Percentiles rank a stretch among this genome's conserved stretches.
phyloP scores from a whole-genome alignment of 2,329 filamentous ascomycete species.

The Phyllosticta ampelicida region DNA sequence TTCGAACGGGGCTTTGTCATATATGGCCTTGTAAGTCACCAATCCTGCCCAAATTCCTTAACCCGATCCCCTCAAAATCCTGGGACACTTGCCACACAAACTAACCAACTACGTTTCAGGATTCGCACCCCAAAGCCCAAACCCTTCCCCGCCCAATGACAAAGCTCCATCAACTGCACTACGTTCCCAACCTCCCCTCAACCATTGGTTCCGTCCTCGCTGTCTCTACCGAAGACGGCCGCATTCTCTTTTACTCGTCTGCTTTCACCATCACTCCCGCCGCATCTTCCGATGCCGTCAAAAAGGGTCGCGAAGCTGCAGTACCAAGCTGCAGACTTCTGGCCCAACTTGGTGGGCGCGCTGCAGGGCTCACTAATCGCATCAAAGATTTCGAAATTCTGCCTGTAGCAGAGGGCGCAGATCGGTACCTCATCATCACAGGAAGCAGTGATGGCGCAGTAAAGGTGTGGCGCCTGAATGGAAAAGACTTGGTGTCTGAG shows the following conservation, averaged over 20 bases:
- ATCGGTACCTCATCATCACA: slow-evolving; percentile 49
- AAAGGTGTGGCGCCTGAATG: slow-evolving; percentile 59
- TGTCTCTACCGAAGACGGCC: slow-evolving; percentile 82
- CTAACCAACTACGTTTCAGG: slow-evolving; percentile 26
- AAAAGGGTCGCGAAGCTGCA: slow-evolving; percentile 37
- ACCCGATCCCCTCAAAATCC: background rate
- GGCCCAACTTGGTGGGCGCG: slow-evolving; percentile 68
- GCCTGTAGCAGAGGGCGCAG: slow-evolving; percentile 28
- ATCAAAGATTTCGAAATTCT: slow-evolving; percentile 83
- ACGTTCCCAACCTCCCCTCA: slow-evolving; percentile 42
- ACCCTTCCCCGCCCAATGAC: slow-evolving; percentile 56
- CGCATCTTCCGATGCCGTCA: slow-evolving; percentile 21
- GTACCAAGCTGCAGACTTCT: slow-evolving; percentile 51
- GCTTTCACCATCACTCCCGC: slow-evolving; percentile 33
- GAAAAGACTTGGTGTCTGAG: slow-evolving; percentile 16
- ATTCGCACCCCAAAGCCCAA: slow-evolving; percentile 69
- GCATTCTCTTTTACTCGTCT: slow-evolving; percentile 74
- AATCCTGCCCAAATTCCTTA: background rate
- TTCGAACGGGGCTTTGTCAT: slow-evolving; percentile 80
- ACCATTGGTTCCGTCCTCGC: slow-evolving; percentile 49
- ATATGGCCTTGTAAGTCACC: slow-evolving; percentile 57
- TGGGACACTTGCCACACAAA: background rate
- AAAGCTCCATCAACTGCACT: slow-evolving; percentile 75
- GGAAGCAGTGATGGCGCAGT: slow-evolving; percentile 78
- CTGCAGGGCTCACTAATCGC: slow-evolving; percentile 54